Base-by-base conservation (phyloP, 1,139 yeast species). In the Diutina neorugosa region DNA sequence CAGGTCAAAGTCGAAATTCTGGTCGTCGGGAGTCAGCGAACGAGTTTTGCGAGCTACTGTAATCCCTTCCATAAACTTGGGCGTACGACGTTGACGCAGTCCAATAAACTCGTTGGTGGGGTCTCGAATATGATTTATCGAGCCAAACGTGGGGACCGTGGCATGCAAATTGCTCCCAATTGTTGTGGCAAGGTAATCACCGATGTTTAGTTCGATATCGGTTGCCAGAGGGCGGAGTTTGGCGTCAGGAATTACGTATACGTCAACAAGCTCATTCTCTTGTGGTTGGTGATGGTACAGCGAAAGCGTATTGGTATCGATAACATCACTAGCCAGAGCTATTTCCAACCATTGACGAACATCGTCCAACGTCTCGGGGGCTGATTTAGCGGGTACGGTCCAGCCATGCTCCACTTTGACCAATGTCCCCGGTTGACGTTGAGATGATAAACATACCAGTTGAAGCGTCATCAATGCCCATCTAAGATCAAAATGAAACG, bases 401-500 rank as follows among this genome's bases (percentile, higher is more conserved):
- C 37, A 31, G 37, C 37, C 37, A n/a, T 31, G 37, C 37, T 31
- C 37, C 14, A 31, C 37, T 31, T 11, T 11, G 12, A 31, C 37
- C 37, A 31, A 31, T 31, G 2, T 11, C 4, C 14, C 14, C n/a
- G 37, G 37, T 2, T 31, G 12, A 11, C 37, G 37, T 14, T 31
- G 12, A 5, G 37, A 31, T 6, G 57, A n/a, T 58, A 54, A 23
- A 64, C 66, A 3, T 70, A 68, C 16, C 65, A 51, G 1, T 67
- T 69, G 64, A 65, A 62, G 40, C 9, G 31, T 20, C 21, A 76
- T 70, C 11, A 88, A 63, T 25, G 80, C 71, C 54, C 70, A 71
- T 52, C 95, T 69, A 19, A 88, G 63, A 63, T 87, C 94, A 49
- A 63, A 63, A 11, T 44, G 31, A 2, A 37, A 11, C 14, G 18